Conservation (phyloP, 1,284 basidiomycete genomes). For the Tilletia indica region DNA sequence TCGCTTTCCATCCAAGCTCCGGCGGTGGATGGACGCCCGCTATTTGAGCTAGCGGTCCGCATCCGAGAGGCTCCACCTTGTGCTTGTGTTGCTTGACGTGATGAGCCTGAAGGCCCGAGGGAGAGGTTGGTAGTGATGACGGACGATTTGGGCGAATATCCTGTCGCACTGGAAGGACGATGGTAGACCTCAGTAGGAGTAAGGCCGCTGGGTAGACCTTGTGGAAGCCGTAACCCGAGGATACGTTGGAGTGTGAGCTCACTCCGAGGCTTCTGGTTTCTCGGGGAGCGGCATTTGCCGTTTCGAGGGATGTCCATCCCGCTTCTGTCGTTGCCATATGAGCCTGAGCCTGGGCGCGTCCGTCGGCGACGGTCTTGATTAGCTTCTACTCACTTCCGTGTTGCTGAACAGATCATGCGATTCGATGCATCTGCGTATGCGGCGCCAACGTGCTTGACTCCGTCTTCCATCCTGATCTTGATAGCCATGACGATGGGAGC, state of each 20-base stretch:
- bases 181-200: constrained; percentile 8
- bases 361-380: constrained; percentile 16
- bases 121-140: not conserved
- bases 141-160: not conserved
- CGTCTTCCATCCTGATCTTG: constrained; percentile 68
- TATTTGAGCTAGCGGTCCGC: too few species aligned
- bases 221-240: too few species aligned
- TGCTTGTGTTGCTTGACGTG: too few species aligned
- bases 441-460: constrained; percentile 60
- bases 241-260: not conserved
- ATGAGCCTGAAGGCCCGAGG: not conserved
- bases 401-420: constrained; percentile 87
- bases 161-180: not conserved
- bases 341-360: too few species aligned
- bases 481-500: constrained; percentile 90
- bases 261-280: not conserved
- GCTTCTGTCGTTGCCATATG: constrained; percentile 29
- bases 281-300: constrained; percentile 16
- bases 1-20: too few species aligned
- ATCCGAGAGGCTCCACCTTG: too few species aligned
- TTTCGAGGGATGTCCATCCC: constrained; percentile 12
- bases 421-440: constrained; percentile 64
- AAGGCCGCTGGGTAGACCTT: not conserved
- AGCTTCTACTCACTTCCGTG: constrained; percentile 68
- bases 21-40: too few species aligned